phyloP scores from a whole-genome alignment of 2,329 filamentous ascomycete genomes.

The Dothidotthia symphoricarpi region DNA sequence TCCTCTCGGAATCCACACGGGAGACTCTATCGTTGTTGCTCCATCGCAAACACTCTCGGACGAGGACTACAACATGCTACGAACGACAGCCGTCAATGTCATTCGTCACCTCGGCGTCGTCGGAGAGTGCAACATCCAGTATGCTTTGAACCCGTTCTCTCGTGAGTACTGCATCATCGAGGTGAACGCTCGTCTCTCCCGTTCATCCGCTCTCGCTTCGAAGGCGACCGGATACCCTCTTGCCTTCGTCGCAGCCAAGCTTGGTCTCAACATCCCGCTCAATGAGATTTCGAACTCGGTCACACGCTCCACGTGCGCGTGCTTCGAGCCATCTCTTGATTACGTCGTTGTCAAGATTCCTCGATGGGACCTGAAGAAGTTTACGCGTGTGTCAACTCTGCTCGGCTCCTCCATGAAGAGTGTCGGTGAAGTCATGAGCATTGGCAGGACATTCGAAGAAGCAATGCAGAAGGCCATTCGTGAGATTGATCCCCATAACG shows the following conservation, averaged over 20 bases:
- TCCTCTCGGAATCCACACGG: slow-evolving; percentile 94
- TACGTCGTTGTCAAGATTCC: slow-evolving; percentile 99
- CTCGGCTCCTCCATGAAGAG: slow-evolving; percentile 99
- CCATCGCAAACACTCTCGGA: slow-evolving; percentile 96
- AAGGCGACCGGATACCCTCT: slow-evolving; percentile 97
- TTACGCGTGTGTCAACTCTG: slow-evolving; percentile 91
- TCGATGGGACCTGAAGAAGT: slow-evolving; percentile 98
- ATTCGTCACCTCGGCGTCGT: slow-evolving; percentile 96
- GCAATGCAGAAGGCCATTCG: slow-evolving; percentile 98
- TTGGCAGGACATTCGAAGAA: slow-evolving; percentile 94
- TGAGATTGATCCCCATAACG: slow-evolving; percentile 89
- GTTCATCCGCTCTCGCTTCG: slow-evolving; percentile 91
- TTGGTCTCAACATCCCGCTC: slow-evolving; percentile 89
- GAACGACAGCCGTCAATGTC: slow-evolving; percentile 94
- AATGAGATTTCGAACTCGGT: slow-evolving; percentile 97
- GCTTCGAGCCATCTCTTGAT: slow-evolving; percentile 97
- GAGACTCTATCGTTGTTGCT: slow-evolving; percentile 96
- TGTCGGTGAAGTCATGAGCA: slow-evolving; percentile 98
- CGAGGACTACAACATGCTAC: slow-evolving; percentile 98
- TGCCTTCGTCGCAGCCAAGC: slow-evolving; percentile 94
- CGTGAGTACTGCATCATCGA: slow-evolving; percentile 99
- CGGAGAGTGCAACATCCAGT: slow-evolving; percentile 98
- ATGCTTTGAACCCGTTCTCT: slow-evolving; percentile 92
- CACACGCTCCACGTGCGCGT: slow-evolving; percentile 91
- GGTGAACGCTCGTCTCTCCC: slow-evolving; percentile 92